These are phyloP conservation scores for Diaporthe vexans DNA, from an alignment of 2,329 filamentous ascomycete species.

Conservation along the genomic window DNA sequence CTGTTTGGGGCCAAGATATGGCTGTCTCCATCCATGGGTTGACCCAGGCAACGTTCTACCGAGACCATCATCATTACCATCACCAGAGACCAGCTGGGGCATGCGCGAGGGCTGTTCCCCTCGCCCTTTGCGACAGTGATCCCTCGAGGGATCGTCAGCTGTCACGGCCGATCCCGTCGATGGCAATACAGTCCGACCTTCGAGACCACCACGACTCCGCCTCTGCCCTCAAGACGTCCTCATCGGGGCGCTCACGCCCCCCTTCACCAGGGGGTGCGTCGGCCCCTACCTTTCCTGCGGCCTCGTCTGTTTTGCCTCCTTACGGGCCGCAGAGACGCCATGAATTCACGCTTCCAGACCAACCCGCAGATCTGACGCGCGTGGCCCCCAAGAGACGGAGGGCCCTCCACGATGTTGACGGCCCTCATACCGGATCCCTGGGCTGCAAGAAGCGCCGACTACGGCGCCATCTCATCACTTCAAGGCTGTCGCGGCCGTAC, in stretches of 20 bases:
- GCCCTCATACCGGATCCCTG: slow-evolving; percentile 63
- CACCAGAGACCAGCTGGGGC: background rate
- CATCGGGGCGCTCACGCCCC: background rate
- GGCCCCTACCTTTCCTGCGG: background rate
- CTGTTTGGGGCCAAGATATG: background rate
- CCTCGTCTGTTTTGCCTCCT: background rate
- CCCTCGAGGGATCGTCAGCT: background rate
- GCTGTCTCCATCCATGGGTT: slow-evolving; percentile 17
- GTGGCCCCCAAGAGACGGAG: slow-evolving; percentile 63
- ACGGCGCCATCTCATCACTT: slow-evolving; percentile 75
- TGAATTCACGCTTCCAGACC: background rate
- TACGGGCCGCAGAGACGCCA: background rate
- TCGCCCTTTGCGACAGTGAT: background rate
- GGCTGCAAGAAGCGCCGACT: slow-evolving; percentile 77
- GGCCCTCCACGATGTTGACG: slow-evolving; percentile 70
- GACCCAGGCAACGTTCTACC: background rate
- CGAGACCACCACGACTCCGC: slow-evolving; percentile 12
- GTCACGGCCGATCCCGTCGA: background rate
- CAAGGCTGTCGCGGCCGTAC: slow-evolving; percentile 77
- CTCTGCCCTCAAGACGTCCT: slow-evolving; percentile 12
- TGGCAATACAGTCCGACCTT: slow-evolving; percentile 32
- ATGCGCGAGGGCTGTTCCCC: background rate
- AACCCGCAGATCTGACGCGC: background rate
- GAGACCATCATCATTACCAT: background rate
- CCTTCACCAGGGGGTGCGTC: background rate